Evolutionary conservation across 495 filamentous ascomycete species (phyloP).

Genomic region (Aspergillus haitiensis): DNA sequence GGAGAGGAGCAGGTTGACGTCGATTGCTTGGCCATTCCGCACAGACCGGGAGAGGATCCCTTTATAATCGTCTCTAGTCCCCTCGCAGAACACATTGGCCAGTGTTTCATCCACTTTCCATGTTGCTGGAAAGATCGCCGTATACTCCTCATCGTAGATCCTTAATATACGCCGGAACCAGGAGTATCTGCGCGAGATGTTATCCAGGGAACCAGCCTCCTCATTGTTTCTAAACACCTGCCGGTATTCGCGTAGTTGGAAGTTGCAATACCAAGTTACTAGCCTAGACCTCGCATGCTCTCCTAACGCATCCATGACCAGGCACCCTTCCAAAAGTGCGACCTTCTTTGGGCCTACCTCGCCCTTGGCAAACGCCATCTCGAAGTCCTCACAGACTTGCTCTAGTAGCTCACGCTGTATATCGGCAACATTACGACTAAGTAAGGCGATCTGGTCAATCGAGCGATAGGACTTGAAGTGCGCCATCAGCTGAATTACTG

Average conservation of each 20-base stretch:
- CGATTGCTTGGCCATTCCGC: slow-evolving; percentile 79
- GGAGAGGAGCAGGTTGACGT: slow-evolving; percentile 88
- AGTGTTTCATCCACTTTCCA: slow-evolving; percentile 92
- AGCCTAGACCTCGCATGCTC: slow-evolving; percentile 81
- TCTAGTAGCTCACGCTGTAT: slow-evolving; percentile 91
- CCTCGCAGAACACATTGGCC: slow-evolving; percentile 92
- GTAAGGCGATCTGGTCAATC: slow-evolving; percentile 94
- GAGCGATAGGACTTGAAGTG: slow-evolving; percentile 98
- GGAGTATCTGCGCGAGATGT: slow-evolving; percentile 90
- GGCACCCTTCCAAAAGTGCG: slow-evolving; percentile 80
- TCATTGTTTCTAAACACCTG: slow-evolving; percentile 95
- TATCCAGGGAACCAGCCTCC: slow-evolving; percentile 94
- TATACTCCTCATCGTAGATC: slow-evolving; percentile 93
- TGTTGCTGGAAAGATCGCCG: slow-evolving; percentile 77
- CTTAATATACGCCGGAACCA: slow-evolving; percentile 97
- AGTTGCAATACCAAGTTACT: slow-evolving; percentile 97
- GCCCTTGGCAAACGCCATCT: slow-evolving; percentile 87
- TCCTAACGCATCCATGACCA: slow-evolving; percentile 92
- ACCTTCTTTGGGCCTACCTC: slow-evolving; percentile 71
- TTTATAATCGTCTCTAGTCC: slow-evolving; percentile 92
- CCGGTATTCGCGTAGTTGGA: slow-evolving; percentile 90
- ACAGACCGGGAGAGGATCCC: slow-evolving; percentile 85
- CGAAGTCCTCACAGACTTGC: slow-evolving; percentile 98
- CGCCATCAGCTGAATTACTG: slow-evolving; percentile 95
- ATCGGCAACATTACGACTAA: slow-evolving; percentile 91